Percentiles rank a stretch among this genome's conserved stretches.
phyloP scores from a whole-genome alignment of 2,329 filamentous ascomycete species.

The Gnomoniopsis sp. region DNA sequence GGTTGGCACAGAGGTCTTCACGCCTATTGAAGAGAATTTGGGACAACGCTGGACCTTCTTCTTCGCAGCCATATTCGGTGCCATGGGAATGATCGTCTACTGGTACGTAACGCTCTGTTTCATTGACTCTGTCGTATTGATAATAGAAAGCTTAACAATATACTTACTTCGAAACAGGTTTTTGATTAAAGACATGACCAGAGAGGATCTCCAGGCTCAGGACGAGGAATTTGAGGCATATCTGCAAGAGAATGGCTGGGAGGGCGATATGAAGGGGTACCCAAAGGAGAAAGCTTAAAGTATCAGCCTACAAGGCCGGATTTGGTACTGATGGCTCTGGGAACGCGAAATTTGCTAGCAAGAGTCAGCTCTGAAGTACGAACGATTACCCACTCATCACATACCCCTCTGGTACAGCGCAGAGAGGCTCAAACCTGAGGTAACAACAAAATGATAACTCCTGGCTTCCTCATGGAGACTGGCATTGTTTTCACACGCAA shows the following conservation, averaged over 20 bases:
- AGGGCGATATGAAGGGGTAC: constrained; percentile 35
- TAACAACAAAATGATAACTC: no score
- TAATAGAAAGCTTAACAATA: no score
- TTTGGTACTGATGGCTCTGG: no score
- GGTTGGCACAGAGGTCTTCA: constrained; percentile 48
- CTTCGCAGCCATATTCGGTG: constrained; percentile 47
- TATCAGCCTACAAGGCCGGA: no score
- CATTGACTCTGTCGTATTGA: no score
- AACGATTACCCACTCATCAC: no score
- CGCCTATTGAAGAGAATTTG: constrained; percentile 40
- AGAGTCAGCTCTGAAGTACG: no score
- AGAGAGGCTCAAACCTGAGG: no score
- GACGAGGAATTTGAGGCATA: constrained; percentile 43
- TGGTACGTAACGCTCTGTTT: constrained; percentile 14
- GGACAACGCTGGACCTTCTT: constrained; percentile 50
- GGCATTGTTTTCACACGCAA: no score
- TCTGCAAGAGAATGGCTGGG: constrained; percentile 41
- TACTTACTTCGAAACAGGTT: constrained; percentile 20
- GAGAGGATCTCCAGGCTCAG: constrained; percentile 38
- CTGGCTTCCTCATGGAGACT: no score
- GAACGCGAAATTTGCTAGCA: no score
- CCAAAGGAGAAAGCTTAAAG: constrained; percentile 20
- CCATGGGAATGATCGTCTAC: constrained; percentile 42
- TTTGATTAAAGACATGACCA: constrained; percentile 42
- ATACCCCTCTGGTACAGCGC: no score